Conservation (phyloP, 2,329 filamentous ascomycete genomes). For the Trichoderma lentiforme region DNA sequence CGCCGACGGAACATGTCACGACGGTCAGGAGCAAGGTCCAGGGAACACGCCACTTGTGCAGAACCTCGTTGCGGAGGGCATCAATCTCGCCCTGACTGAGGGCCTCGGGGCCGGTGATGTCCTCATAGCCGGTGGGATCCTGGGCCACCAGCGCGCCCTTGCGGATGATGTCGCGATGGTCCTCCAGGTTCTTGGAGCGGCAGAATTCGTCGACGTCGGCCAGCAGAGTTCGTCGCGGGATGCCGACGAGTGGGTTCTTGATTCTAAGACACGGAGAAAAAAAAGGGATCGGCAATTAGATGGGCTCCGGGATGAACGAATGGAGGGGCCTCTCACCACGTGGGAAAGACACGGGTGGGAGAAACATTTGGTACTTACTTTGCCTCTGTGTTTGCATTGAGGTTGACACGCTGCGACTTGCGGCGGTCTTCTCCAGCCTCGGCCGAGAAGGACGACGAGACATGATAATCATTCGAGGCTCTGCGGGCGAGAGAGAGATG, state of each 20-base stretch:
- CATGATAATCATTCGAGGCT: constrained; percentile 27
- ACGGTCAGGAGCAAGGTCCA: constrained; percentile 64
- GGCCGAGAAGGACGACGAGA: constrained; percentile 31
- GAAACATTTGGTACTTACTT: constrained; percentile 34
- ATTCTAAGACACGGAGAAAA: constrained; percentile 29
- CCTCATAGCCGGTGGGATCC: constrained; percentile 60
- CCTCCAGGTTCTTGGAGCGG: constrained; percentile 53
- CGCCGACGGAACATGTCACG: constrained; percentile 64
- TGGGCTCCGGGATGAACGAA: neutral
- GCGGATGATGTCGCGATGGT: constrained; percentile 56
- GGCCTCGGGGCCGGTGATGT: constrained; percentile 53
- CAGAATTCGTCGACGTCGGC: constrained; percentile 61
- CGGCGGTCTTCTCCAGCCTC: constrained; percentile 34
- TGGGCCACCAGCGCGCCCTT: constrained; percentile 74
- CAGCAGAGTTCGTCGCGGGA: constrained; percentile 50
- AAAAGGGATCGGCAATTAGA: constrained; percentile 5
- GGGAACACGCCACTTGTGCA: constrained; percentile 67
- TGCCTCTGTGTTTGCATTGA: constrained; percentile 46
- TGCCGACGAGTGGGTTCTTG: constrained; percentile 50
- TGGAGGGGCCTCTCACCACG: constrained; percentile 15
- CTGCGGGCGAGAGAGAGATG: constrained; percentile 17
- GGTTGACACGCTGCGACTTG: constrained; percentile 37
- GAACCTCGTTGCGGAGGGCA: constrained; percentile 57
- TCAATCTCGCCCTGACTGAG: constrained; percentile 59
- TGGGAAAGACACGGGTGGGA: neutral